These are phyloP conservation scores for Malassezia globosa DNA, from an alignment of 1,284 basidiomycete genomes.

Conservation along the genomic window DNA sequence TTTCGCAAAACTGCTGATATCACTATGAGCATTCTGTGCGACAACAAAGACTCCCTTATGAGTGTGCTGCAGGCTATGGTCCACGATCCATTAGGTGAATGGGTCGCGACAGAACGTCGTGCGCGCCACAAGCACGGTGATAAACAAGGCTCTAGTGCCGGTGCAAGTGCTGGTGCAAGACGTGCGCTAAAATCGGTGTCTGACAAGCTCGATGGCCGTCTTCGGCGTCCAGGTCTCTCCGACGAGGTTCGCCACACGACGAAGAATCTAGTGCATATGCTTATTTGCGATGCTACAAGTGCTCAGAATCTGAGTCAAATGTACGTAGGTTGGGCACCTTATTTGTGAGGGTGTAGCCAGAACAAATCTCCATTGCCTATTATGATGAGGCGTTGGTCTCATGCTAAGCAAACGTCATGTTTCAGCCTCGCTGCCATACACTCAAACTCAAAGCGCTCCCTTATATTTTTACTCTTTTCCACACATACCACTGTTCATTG, in stretches of 20 bases:
- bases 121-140: conserved; percentile 23
- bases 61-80: conserved; percentile 93
- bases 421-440: too few species aligned
- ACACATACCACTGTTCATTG: too few species aligned
- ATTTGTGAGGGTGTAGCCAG: too few species aligned
- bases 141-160: conserved; percentile 2
- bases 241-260: conserved; percentile 29
- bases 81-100: conserved; percentile 93
- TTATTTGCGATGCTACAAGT: conserved; percentile 43
- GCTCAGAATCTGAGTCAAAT: conserved; percentile 34
- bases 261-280: conserved; percentile 41
- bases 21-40: conserved; percentile 71
- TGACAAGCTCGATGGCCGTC: conserved; percentile 37
- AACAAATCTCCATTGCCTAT: too few species aligned
- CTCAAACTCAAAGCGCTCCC: too few species aligned
- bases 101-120: conserved; percentile 57
- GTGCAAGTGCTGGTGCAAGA: conserved; percentile 26
- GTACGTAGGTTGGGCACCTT: conserved; percentile 36
- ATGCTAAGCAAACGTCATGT: too few species aligned
- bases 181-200: conserved; percentile 38
- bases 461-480: too few species aligned
- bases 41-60: conserved; percentile 88
- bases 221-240: conserved; percentile 26
- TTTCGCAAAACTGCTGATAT: conserved; percentile 89
- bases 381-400: too few species aligned